These are phyloP conservation scores for Cnidoscolus chayamansa DNA, from an alignment of 441 rosid species.

Conservation along the genomic window DNA sequence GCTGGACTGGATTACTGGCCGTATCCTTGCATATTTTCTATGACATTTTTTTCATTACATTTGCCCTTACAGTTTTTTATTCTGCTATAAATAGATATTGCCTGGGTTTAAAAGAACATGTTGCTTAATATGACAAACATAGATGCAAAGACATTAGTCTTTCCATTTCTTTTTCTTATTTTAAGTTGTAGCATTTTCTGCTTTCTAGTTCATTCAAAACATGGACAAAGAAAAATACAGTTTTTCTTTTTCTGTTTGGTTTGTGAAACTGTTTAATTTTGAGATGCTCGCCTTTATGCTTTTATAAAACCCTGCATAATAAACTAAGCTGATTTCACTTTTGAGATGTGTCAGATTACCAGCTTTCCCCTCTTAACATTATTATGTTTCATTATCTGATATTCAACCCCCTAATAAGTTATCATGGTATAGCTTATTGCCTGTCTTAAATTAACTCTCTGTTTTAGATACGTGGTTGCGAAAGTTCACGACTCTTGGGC, in stretches of 20 bases:
- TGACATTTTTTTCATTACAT: not conserved
- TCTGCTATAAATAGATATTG: not conserved
- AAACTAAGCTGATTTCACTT: too few relatives aligned
- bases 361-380: too few relatives aligned
- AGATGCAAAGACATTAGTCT: too few relatives aligned
- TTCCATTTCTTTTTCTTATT: too few relatives aligned
- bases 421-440: not conserved
- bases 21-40: conserved; percentile 53
- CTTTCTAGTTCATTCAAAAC: too few relatives aligned
- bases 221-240: too few relatives aligned
- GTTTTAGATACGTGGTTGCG: conserved; percentile 66
- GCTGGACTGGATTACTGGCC: conserved; percentile 99
- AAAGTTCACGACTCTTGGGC: conserved; percentile 80
- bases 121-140: not conserved
- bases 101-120: conserved; percentile 1
- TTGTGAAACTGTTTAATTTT: too few relatives aligned
- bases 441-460: conserved; percentile 25
- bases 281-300: too few relatives aligned
- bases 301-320: too few relatives aligned
- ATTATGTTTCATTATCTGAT: not conserved
- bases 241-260: too few relatives aligned
- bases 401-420: not conserved
- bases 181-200: too few relatives aligned
- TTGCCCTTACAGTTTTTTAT: not conserved
- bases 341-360: too few relatives aligned